Conservation (phyloP, 2,329 filamentous ascomycete species). For the Hawksworthiomyces lignivorus region DNA sequence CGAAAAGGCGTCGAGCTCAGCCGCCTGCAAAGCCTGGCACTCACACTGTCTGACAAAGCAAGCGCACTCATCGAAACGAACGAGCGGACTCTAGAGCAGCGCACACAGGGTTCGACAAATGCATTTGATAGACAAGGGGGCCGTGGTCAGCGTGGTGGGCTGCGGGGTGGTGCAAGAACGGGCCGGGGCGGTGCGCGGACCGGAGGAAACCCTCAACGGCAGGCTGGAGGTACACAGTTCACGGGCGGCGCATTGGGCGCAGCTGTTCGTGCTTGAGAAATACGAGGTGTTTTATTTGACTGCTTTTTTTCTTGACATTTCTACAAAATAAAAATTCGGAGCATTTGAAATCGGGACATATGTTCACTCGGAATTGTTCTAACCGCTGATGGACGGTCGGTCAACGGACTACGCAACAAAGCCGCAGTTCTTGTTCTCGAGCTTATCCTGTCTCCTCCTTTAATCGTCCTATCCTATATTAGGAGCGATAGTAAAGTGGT, state of each 20-base stretch:
- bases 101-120: constrained; percentile 90
- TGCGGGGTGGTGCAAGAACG: constrained; percentile 53
- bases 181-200: constrained; percentile 53
- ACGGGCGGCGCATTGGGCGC: constrained; percentile 72
- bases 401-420: no score
- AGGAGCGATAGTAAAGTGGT: no score
- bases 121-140: constrained; percentile 91
- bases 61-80: constrained; percentile 94
- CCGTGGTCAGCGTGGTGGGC: constrained; percentile 63
- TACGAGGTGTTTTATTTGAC: no score
- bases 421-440: no score
- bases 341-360: no score
- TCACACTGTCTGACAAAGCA: constrained; percentile 93
- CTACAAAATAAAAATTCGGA: no score
- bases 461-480: no score
- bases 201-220: constrained; percentile 54
- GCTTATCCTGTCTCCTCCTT: no score
- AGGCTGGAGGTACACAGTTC: constrained; percentile 69
- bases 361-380: no score
- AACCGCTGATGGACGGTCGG: no score
- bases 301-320: no score
- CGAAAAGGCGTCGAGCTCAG: constrained; percentile 98
- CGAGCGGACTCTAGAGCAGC: constrained; percentile 93
- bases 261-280: constrained; percentile 53
- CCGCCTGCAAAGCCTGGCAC: constrained; percentile 86